A percentile compares a stretch with the other conserved stretches of the same genome.
Conservation (phyloP, 176 grass and related monocot genomes). For the Rhipidocladum racemiflorum region DNA sequence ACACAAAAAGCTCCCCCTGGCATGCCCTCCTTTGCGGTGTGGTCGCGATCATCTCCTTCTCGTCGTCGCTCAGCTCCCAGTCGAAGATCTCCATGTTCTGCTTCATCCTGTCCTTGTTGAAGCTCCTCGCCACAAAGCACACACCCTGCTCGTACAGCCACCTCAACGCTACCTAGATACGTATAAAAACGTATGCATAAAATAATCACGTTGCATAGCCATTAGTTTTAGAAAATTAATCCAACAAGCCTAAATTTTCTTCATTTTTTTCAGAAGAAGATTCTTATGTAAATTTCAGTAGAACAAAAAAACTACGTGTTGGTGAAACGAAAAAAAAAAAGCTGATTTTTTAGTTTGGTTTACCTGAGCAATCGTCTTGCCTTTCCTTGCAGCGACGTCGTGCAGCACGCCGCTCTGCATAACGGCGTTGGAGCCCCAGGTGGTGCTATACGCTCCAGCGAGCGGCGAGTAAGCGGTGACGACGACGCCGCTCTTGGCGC, state of each 20-base stretch:
- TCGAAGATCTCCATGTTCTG: conserved; percentile 75
- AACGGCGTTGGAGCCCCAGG: conserved; percentile 52
- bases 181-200: not conserved
- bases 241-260: not conserved
- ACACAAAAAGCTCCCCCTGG: conserved; percentile 35
- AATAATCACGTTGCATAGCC: no score
- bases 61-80: conserved; percentile 62
- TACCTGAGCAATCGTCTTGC: conserved; percentile 70
- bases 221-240: not conserved
- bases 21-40: conserved; percentile 44
- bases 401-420: conserved; percentile 53
- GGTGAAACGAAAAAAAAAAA: not conserved
- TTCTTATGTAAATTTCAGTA: not conserved
- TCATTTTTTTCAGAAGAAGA: not conserved
- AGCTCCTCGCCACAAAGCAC: conserved; percentile 54
- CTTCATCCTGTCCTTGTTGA: conserved; percentile 51
- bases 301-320: not conserved
- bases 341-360: not conserved
- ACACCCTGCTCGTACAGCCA: conserved; percentile 65
- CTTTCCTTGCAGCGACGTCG: conserved; percentile 39
- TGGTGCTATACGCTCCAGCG: conserved; percentile 29
- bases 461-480: conserved; percentile 61
- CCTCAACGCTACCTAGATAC: conserved; percentile 45
- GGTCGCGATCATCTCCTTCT: conserved; percentile 26
- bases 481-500: conserved; percentile 42